These are phyloP conservation scores for Neurospora hispaniola DNA, from an alignment of 495 filamentous ascomycete genomes.

Conservation along the genomic window DNA sequence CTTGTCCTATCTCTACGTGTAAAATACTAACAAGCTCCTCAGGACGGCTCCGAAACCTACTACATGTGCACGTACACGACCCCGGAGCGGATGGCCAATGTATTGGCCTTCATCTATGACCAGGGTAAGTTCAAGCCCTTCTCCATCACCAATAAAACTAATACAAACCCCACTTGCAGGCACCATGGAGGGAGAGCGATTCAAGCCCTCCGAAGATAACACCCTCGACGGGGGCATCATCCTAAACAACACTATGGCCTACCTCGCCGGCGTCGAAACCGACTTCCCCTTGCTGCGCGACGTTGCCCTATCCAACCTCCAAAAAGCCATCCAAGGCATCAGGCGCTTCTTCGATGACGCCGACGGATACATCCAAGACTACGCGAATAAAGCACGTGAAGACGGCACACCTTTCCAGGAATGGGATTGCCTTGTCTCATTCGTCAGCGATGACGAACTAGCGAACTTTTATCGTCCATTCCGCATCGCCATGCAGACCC, in stretches of 20 bases:
- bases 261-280: not conserved
- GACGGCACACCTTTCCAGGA: not conserved
- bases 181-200: not conserved
- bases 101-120: slow-evolving; percentile 17
- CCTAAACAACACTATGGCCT: not conserved
- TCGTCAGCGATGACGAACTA: not conserved
- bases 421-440: not conserved
- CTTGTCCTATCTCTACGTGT: not conserved
- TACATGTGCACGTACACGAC: not conserved
- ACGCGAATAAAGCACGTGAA: not conserved
- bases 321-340: not conserved
- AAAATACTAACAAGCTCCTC: not conserved
- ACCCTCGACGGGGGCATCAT: slow-evolving; percentile 4
- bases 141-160: not conserved
- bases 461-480: not conserved
- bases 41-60: not conserved
- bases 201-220: not conserved
- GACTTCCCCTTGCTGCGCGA: not conserved
- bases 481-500: not conserved
- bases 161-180: not conserved
- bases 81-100: slow-evolving; percentile 2
- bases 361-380: not conserved
- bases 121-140: slow-evolving; percentile 1
- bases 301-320: not conserved
- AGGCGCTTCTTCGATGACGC: not conserved